phyloP scores from a whole-genome alignment of 2,329 filamentous ascomycete species.

The Trichoderma lentiforme region DNA sequence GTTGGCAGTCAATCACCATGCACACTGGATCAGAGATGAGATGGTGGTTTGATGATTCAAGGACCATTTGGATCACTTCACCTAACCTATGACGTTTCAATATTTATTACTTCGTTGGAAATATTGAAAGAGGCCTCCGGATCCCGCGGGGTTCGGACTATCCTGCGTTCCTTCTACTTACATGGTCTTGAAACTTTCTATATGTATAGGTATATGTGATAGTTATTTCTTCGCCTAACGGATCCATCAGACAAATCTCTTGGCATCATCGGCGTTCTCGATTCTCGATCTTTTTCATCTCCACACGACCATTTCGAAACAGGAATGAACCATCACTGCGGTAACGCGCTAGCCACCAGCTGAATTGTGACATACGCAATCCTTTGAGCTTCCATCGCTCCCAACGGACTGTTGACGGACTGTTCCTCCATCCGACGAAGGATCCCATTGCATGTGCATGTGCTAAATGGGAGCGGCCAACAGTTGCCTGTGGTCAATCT shows the following conservation, averaged over 20 bases:
- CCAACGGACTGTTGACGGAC: background rate
- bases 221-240: background rate
- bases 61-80: background rate
- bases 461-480: background rate
- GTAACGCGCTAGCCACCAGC: background rate
- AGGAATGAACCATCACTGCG: background rate
- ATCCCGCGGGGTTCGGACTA: background rate
- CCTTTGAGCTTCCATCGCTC: background rate
- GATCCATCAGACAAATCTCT: background rate
- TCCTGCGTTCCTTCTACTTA: background rate
- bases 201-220: background rate
- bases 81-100: background rate
- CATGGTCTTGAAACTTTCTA: background rate
- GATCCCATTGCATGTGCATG: background rate
- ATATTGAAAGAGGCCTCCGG: background rate
- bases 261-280: background rate
- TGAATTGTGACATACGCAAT: background rate
- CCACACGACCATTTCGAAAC: background rate
- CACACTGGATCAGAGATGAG: background rate
- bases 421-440: background rate
- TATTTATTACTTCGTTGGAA: background rate
- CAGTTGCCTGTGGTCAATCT: background rate
- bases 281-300: background rate
- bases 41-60: background rate
- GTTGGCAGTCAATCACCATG: background rate